Evolutionary conservation across 2,329 filamentous ascomycete genomes (phyloP), one percentile per base, ranked within the genome.

Genomic region (Fusarium chaquense): DNA sequence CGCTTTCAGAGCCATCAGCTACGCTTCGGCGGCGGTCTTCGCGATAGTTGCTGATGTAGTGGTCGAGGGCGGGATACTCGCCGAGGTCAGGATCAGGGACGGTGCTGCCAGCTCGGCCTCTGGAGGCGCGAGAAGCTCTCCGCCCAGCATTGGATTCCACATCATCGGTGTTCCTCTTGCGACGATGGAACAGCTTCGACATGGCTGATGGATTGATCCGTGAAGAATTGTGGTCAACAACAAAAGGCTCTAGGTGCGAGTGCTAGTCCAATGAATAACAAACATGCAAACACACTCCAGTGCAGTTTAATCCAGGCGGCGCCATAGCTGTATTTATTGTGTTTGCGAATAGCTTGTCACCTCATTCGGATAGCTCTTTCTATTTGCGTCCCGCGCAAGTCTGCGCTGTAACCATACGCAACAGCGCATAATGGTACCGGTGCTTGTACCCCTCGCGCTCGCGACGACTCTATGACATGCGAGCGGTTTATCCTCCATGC

Each of bases 41-140:
- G 30, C 66, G 66, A 41, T 69, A 69, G 43, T 41, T 69, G 33
- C 65, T 69, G 26, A 69, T 69, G 43, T 69, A 69, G 16, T 47
- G 56, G 9, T 69, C 65, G 11, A 69, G 55, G 4, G 66, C 66
- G 22, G 66, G 61, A 45, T 54, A 69, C 40, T 69, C 66, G 30
- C 43, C 51, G 9, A 69, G 61, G 35, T 52, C 46, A 2, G 69
- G 59, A n/a, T 64, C 65, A 20, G 54, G 35, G 24, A 52, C 44
- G 12, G 53, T 30, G 5, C 65, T 69, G 46, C 46, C 61, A 9
- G 44, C 18, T n/a, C 65, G 52, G 15, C 53, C 49, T 15, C 30
- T 63, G 8, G 64, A 67, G n/a, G 65, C 58, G 13, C 65, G 65
- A 20, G 65, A 67, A 15, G 60, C 59, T 18, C 65, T 20, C 8